phyloP scores from a whole-genome alignment of 2,329 filamentous ascomycete species.

The Coniochaeta hoffmannii region DNA sequence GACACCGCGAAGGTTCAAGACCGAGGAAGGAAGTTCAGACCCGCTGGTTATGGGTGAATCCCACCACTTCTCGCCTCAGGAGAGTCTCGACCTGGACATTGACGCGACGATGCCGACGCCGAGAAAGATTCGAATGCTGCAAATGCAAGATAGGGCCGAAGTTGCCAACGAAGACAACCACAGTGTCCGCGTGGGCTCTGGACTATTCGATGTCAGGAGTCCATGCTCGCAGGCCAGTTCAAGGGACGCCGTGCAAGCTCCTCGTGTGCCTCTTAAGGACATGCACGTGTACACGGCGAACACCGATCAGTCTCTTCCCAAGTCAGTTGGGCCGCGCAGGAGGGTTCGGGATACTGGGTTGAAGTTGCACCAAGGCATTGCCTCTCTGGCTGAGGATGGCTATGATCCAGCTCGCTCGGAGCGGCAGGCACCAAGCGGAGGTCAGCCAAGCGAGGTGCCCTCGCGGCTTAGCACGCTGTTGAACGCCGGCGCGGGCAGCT shows the following conservation, averaged over 20 bases:
- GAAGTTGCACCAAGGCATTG: background rate
- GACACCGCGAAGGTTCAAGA: conserved; percentile 31
- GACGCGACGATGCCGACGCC: conserved; percentile 35
- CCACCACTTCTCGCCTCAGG: conserved; percentile 31
- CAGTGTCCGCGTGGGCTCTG: background rate
- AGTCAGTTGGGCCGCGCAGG: background rate
- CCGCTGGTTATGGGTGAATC: conserved; percentile 18
- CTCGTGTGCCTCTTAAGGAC: background rate
- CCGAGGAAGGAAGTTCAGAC: conserved; percentile 28
- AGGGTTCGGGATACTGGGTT: background rate
- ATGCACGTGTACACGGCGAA: background rate
- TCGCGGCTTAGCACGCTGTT: conserved; percentile 24
- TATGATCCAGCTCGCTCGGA: background rate
- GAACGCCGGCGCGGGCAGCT: conserved; percentile 14
- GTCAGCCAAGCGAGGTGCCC: background rate
- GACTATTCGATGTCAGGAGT: background rate
- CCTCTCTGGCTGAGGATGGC: background rate
- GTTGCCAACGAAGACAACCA: background rate
- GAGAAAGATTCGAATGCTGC: conserved; percentile 23
- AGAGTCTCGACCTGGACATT: conserved; percentile 55
- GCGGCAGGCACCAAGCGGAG: background rate
- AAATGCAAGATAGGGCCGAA: background rate
- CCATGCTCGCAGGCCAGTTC: no score
- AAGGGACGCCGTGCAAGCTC: background rate
- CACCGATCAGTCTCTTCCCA: background rate